Base-by-base conservation (phyloP, 1,284 basidiomycete genomes). In the Boletus albobrunnescens region DNA sequence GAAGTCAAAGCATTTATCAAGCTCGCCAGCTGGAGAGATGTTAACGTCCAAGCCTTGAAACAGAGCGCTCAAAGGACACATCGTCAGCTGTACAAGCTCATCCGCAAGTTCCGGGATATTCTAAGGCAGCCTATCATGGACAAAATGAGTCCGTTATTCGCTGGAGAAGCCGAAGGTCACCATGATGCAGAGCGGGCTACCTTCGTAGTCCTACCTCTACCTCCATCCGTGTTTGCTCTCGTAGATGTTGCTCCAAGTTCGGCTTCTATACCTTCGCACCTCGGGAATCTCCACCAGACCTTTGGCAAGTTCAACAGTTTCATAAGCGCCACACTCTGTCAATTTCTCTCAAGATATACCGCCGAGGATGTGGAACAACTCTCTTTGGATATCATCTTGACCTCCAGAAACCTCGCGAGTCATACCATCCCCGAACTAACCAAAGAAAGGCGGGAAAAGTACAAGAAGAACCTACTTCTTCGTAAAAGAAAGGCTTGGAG, bases 1-100 rank as follows among this genome's bases (percentile, higher is more conserved):
- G 88, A 95, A 45, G 79, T 99, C 45, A 78, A 77, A 50, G 83
- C 81, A 46, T 89, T 91, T 63, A 88, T 99, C 74, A 94, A 93
- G 66, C 76, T 99, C 32, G 96, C 96, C 0, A 96, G 93, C 61
- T 99, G 96, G 96, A 95, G 91, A 67, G 96, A 99, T 63, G 76
- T 95, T 62, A 99, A 99, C 60, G 87, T 99, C 10, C 89, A 92
- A 55, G 94, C 96, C 4, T 77, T 99, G 54, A 91, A 89, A 65
- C 85, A 90, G 53, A 98, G 94, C 59, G 94, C 95, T 0, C 82
- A 88, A 56, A 87, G 82, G 61, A 93, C 91, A 2, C 96, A 99
- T 67, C 83, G 84, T 51, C 91, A 94, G 55, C 74, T 99, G 12
- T 95, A 94, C 78, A 93, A 91, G 67, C 81, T 84, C 55, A 81